Base-by-base conservation (phyloP, 1,284 basidiomycete genomes). In the Ceratobasidium sp. region DNA sequence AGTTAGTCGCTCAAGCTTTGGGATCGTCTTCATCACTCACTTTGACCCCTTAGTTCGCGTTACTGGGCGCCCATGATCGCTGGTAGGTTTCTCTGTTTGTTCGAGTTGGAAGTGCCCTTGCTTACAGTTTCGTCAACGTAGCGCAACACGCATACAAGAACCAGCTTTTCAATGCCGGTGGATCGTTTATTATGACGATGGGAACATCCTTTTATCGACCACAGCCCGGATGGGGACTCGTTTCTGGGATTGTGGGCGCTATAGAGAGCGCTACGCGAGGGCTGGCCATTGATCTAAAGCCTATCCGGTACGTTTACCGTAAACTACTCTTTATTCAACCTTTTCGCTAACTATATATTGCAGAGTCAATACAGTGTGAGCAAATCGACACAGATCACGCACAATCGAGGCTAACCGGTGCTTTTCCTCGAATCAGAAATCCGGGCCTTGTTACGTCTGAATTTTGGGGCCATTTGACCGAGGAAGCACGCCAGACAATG, bases 141-240 rank as follows among this genome's bases (percentile, higher is more conserved):
- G 62, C 62, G 16, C 62, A 65, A 65, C 34, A n/a, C n/a, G 46
- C 46, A 21, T 23, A 65, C n/a, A 52, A 65, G 45, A 65, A 65
- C 28, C 50, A 65, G 32, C 62, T 65, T 32, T 48, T 65, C 46
- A 50, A 52, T 14, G 6, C 62, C 16, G 62, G 62, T n/a, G 62
- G 62, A 3, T 65, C 62, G 4, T 28, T 65, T 16, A 53, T 41
- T n/a, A 65, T 52, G 62, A 65, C 62, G 18, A 52, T 65, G n/a
- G 62, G 62, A 12, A 21, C 45, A 21, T 16, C 48, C 5, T 48
- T 48, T 23, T 32, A 36, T 32, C 48, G 62, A 10, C 62, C 62
- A 2, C 28, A 28, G 14, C 62, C 62, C 18, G 62, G 45, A 14
- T 65, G 62, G 48, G 46, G 26, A 10, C 26, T 65, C 32, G 62